These are phyloP conservation scores for Sarcomyxa edulis DNA, from an alignment of 768 basidiomycete genomes.

Conservation along the genomic window DNA sequence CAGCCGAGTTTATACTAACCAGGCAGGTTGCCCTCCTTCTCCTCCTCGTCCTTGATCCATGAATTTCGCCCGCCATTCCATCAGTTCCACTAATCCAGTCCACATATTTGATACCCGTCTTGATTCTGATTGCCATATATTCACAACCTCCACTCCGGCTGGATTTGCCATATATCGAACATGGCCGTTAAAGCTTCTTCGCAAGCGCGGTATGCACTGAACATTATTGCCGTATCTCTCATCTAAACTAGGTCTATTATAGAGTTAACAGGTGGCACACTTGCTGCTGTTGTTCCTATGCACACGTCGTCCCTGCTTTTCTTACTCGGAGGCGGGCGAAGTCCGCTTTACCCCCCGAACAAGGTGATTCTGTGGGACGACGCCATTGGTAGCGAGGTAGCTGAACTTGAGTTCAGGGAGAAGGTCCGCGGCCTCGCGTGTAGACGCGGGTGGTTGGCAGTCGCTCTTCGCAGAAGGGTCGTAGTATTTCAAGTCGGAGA, in stretches of 20 bases:
- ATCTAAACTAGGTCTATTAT: too few relatives aligned
- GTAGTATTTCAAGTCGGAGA: conserved; percentile 71
- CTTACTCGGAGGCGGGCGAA: conserved; percentile 82
- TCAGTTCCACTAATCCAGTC: conserved; percentile 70
- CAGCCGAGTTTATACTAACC: too few relatives aligned
- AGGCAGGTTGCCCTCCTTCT: too few relatives aligned
- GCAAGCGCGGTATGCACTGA: conserved; percentile 70
- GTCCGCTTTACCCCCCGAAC: conserved; percentile 86
- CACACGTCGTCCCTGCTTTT: conserved; percentile 82
- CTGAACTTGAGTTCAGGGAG: conserved; percentile 87
- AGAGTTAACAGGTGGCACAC: conserved; percentile 79
- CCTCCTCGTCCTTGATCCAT: too few relatives aligned
- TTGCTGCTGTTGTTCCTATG: conserved; percentile 70
- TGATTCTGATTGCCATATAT: conserved; percentile 75
- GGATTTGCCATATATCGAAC: conserved; percentile 83
- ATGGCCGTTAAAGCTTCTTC: conserved; percentile 70
- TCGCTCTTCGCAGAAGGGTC: conserved; percentile 73
- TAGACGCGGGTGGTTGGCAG: conserved; percentile 79
- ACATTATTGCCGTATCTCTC: too few relatives aligned
- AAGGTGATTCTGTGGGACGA: conserved; percentile 93
- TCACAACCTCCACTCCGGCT: conserved; percentile 72
- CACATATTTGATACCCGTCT: conserved; percentile 75
- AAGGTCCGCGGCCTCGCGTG: conserved; percentile 75
- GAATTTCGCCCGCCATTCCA: conserved; percentile 84
- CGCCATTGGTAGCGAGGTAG: conserved; percentile 66